Evolutionary conservation across 371 early-diverging fungal species (phyloP).

Genomic region (Lichtheimia hyalospora): DNA sequence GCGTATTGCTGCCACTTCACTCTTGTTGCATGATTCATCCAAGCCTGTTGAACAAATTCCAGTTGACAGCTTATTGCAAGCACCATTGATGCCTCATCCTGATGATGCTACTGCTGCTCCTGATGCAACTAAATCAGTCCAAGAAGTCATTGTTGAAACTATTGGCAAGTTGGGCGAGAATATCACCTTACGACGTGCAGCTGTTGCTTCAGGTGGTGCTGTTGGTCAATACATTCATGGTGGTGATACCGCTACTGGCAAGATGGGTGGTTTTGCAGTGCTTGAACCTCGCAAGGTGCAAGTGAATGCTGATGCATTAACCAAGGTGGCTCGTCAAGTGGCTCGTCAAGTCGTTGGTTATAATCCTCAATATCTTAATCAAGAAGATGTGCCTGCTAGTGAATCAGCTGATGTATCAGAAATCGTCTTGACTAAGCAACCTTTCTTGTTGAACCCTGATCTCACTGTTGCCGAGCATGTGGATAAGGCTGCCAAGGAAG

Average conservation of each 20-base stretch:
- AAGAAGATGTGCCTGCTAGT: slow-evolving; percentile 48
- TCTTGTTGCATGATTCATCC: slow-evolving; percentile 45
- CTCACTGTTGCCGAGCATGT: slow-evolving; percentile 56
- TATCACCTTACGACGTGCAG: slow-evolving; percentile 74
- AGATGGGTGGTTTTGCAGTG: slow-evolving; percentile 74
- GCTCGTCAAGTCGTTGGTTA: slow-evolving; percentile 84
- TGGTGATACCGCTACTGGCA: slow-evolving; percentile 59
- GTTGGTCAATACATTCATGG: slow-evolving; percentile 73
- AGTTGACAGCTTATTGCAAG: slow-evolving; percentile 39
- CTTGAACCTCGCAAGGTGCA: slow-evolving; percentile 44
- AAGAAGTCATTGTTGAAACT: slow-evolving; percentile 65
- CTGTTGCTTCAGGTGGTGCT: slow-evolving; percentile 31
- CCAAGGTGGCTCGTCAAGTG: slow-evolving; percentile 63
- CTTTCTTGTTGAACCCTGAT: slow-evolving; percentile 75
- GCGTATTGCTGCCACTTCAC: slow-evolving; percentile 67
- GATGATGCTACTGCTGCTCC: slow-evolving; percentile 25
- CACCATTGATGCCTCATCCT: slow-evolving; percentile 63
- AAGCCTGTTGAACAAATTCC: slow-evolving; percentile 45
- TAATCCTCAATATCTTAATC: slow-evolving; percentile 55
- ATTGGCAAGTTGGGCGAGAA: slow-evolving; percentile 91
- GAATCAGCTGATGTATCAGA: slow-evolving; percentile 48
- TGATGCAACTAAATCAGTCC: slow-evolving; percentile 43
- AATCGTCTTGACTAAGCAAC: slow-evolving; percentile 69
- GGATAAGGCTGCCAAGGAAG: slow-evolving; percentile 28
- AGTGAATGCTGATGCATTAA: slow-evolving; percentile 29